Conservation (phyloP, 2,329 filamentous ascomycete genomes). For the Aspergillus sp. region DNA sequence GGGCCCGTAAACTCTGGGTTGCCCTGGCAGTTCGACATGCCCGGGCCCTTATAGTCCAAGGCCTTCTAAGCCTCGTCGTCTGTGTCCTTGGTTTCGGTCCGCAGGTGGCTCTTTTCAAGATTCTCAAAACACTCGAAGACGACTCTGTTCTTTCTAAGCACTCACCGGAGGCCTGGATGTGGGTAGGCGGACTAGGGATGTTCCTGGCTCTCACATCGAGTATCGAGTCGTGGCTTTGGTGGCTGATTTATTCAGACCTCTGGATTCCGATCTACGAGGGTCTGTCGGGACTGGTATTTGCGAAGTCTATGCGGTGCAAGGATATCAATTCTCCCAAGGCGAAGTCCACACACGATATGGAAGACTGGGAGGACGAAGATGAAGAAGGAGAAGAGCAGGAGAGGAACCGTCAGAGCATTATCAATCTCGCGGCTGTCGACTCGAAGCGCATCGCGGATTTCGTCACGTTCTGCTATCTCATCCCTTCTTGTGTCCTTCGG, state of each 20-base stretch:
- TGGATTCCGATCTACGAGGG: slow-evolving; percentile 68
- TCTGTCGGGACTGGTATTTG: slow-evolving; percentile 70
- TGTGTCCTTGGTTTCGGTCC: slow-evolving; percentile 67
- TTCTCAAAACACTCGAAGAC: slow-evolving; percentile 65
- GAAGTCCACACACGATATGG: not conserved
- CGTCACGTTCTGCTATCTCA: slow-evolving; percentile 62
- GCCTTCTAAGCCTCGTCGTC: slow-evolving; percentile 54
- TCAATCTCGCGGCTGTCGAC: slow-evolving; percentile 78
- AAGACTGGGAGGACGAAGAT: slow-evolving; percentile 28
- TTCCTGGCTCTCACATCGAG: slow-evolving; percentile 57
- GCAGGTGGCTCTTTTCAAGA: slow-evolving; percentile 66
- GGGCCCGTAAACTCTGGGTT: slow-evolving; percentile 55
- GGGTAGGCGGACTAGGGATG: slow-evolving; percentile 65
- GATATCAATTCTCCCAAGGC: slow-evolving; percentile 53
- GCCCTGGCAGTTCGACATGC: slow-evolving; percentile 61
- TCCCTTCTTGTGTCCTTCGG: slow-evolving; percentile 62
- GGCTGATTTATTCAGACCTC: slow-evolving; percentile 64
- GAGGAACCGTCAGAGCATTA: slow-evolving; percentile 67
- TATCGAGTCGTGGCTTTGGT: slow-evolving; percentile 66
- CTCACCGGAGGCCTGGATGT: slow-evolving; percentile 61
- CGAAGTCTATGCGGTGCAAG: slow-evolving; percentile 74
- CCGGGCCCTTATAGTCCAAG: slow-evolving; percentile 58
- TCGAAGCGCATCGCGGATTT: slow-evolving; percentile 68
- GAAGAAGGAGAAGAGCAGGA: slow-evolving; percentile 45
- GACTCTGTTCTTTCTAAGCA: slow-evolving; percentile 48